Evolutionary conservation across 2,329 filamentous ascomycete species (phyloP).

Genomic region (Shiraia bambusicola): DNA sequence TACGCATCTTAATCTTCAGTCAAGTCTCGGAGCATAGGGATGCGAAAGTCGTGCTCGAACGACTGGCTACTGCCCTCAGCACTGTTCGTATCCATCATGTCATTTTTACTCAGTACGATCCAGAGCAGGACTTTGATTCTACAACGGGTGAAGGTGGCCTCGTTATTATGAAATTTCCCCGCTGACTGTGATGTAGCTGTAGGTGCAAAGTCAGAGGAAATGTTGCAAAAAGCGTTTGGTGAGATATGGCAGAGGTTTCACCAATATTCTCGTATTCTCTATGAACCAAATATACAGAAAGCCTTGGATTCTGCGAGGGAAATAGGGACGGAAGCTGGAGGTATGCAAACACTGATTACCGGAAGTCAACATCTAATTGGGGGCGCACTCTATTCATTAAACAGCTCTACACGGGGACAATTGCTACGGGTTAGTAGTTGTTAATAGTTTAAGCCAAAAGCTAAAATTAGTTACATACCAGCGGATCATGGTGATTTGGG

Average conservation of each 20-base stretch:
- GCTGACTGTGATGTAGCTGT: conserved; percentile 1
- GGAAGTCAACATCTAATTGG: conserved; percentile 4
- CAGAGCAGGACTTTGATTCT: conserved; percentile 2
- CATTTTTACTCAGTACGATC: conserved; percentile 3
- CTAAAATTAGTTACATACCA: too few relatives aligned
- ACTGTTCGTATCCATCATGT: conserved; percentile 3
- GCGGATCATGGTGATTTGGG: too few relatives aligned
- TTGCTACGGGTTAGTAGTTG: too few relatives aligned
- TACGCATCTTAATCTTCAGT: conserved; percentile 5
- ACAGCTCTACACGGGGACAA: too few relatives aligned
- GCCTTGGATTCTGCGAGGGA: conserved; percentile 3
- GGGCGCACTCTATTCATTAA: conserved; percentile 1
- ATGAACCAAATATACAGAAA: conserved; percentile 1
- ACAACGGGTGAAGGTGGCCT: conserved; percentile 1
- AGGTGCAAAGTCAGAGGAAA: neutral
- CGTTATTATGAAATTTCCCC: neutral
- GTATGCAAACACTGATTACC: conserved; percentile 3
- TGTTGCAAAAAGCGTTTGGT: neutral
- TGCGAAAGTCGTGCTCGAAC: conserved; percentile 2
- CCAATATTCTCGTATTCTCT: conserved; percentile 1
- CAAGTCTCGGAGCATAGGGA: conserved; percentile 3
- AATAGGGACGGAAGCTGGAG: neutral
- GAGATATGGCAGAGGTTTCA: conserved; percentile 1
- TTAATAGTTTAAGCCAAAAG: too few relatives aligned
- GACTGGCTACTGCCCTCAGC: conserved; percentile 1